Conservation (phyloP, 1,284 basidiomycete species). For the Coniferiporia sulphurascens region DNA sequence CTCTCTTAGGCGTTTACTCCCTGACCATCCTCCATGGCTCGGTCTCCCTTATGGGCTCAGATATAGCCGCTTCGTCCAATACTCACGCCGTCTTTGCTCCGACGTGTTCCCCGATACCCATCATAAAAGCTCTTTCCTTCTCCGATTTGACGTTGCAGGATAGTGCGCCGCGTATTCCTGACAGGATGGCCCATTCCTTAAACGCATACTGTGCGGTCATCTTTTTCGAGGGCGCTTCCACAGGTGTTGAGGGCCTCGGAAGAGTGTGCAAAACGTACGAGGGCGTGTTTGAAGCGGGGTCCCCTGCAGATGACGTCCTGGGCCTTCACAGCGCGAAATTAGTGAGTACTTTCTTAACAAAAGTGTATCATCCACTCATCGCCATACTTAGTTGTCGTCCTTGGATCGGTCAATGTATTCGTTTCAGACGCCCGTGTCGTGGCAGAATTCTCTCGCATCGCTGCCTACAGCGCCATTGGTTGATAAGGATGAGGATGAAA, state of each 20-base stretch:
- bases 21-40: conserved; percentile 53
- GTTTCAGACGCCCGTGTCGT: conserved; percentile 9
- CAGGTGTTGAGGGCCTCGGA: conserved; percentile 61
- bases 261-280: conserved; percentile 57
- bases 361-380: background rate
- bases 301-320: background rate
- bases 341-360: background rate
- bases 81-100: conserved; percentile 57
- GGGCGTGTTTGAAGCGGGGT: conserved; percentile 38
- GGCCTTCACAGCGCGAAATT: conserved; percentile 4
- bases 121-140: conserved; percentile 35
- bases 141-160: background rate
- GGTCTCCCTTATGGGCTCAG: conserved; percentile 46
- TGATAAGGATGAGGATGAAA: background rate
- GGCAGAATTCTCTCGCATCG: conserved; percentile 6
- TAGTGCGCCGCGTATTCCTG: conserved; percentile 18
- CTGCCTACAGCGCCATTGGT: background rate
- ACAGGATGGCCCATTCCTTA: conserved; percentile 16
- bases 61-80: conserved; percentile 37
- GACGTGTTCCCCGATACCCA: conserved; percentile 60
- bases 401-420: background rate
- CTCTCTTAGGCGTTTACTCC: conserved; percentile 54
- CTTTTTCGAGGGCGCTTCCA: conserved; percentile 47
- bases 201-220: conserved; percentile 36
- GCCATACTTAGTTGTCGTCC: background rate